Conservation (phyloP, 768 basidiomycete species). For the Lentinula detonsa region DNA sequence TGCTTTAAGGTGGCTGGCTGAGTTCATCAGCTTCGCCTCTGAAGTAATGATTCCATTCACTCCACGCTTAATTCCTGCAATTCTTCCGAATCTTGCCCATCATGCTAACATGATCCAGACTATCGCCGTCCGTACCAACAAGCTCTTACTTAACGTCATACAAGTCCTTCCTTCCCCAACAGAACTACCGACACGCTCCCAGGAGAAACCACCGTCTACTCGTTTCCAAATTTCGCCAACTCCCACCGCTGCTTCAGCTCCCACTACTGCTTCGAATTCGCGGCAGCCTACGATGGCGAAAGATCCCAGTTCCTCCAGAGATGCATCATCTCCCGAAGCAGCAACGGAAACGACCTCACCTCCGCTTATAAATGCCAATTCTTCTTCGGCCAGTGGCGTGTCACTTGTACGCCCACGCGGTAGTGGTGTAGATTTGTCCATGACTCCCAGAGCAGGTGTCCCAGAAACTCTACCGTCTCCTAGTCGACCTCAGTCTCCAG, state of each 20-base stretch:
- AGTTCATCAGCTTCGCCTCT: conserved; percentile 81
- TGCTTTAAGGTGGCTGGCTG: conserved; percentile 89
- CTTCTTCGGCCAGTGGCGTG: not conserved
- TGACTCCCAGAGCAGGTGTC: conserved; percentile 28
- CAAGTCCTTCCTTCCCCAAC: conserved; percentile 66
- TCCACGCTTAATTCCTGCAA: conserved; percentile 86
- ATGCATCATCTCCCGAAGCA: conserved; percentile 43
- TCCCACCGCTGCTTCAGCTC: conserved; percentile 24
- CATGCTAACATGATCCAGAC: conserved; percentile 85
- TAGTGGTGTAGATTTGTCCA: conserved; percentile 29
- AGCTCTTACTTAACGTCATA: conserved; percentile 77
- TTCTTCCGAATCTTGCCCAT: conserved; percentile 92
- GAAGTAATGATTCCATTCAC: conserved; percentile 95
- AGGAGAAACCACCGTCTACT: conserved; percentile 24
- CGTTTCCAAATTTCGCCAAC: conserved; percentile 53
- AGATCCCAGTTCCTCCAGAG: conserved; percentile 31
- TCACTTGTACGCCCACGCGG: conserved; percentile 14
- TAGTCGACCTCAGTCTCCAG: conserved; percentile 62
- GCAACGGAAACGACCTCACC: conserved; percentile 17
- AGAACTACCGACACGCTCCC: conserved; percentile 31
- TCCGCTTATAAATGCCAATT: not conserved
- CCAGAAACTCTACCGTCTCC: conserved; percentile 17
- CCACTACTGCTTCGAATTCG: conserved; percentile 33
- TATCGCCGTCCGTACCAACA: conserved; percentile 83
- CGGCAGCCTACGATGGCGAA: conserved; percentile 39